phyloP scores from a whole-genome alignment of 2,329 filamentous ascomycete species.

The Sphaerulina vaccinii region DNA sequence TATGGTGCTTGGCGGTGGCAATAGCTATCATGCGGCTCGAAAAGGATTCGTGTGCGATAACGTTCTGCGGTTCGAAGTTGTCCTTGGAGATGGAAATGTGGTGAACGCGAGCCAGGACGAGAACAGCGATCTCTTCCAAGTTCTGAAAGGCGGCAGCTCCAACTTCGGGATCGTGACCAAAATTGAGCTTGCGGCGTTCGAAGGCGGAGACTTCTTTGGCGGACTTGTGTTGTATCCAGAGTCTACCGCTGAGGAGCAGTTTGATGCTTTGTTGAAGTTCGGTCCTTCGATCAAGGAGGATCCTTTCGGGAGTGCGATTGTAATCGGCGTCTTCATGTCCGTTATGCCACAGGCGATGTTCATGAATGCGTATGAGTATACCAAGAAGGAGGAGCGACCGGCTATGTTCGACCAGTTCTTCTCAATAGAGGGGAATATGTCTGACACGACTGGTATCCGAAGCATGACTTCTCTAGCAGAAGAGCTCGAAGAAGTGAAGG shows the following conservation, averaged over 20 bases:
- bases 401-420: slow-evolving; percentile 10
- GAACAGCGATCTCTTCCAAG: slow-evolving; percentile 25
- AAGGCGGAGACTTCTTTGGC: slow-evolving; percentile 13
- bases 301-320: slow-evolving; percentile 12
- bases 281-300: slow-evolving; percentile 10
- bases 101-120: slow-evolving; percentile 21
- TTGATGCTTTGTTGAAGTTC: slow-evolving; percentile 6
- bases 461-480: slow-evolving; percentile 15
- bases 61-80: slow-evolving; percentile 29
- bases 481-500: slow-evolving; percentile 7
- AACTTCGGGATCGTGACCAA: slow-evolving; percentile 30
- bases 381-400: slow-evolving; percentile 2
- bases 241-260: slow-evolving; percentile 7
- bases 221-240: slow-evolving; percentile 2
- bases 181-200: slow-evolving; percentile 21
- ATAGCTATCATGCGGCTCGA: slow-evolving; percentile 27
- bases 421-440: slow-evolving; percentile 7
- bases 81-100: slow-evolving; percentile 27
- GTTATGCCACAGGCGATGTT: slow-evolving; percentile 5
- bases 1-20: slow-evolving; percentile 1
- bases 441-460: slow-evolving; percentile 9
- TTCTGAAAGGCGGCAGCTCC: slow-evolving; percentile 24
- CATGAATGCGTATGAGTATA: slow-evolving; percentile 17
- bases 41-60: slow-evolving; percentile 31
- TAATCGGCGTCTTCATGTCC: slow-evolving; percentile 9